A percentile compares a stretch with the other conserved stretches of the same genome.
phyloP scores from a whole-genome alignment of 2,329 filamentous ascomycete species.

The Curvularia spicifera region DNA sequence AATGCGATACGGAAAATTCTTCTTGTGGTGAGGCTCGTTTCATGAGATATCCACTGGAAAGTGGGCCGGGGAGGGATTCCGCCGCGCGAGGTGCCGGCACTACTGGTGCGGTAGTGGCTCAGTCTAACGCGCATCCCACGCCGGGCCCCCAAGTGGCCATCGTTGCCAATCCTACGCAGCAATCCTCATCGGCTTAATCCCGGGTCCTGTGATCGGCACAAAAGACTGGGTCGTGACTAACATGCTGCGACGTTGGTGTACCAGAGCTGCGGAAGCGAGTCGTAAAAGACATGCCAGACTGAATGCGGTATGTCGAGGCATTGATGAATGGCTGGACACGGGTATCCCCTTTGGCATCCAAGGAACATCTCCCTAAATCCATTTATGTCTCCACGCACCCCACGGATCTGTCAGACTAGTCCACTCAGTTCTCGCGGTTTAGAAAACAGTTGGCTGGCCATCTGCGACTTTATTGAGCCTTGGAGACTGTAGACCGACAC shows the following conservation, averaged over 20 bases:
- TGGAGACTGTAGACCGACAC: background rate
- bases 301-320: background rate
- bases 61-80: constrained; percentile 1
- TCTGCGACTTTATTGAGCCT: background rate
- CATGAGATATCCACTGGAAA: background rate
- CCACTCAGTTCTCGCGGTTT: background rate
- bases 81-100: constrained; percentile 3
- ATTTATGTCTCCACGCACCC: constrained; percentile 1
- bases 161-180: background rate
- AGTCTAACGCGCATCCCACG: background rate
- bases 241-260: background rate
- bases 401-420: background rate
- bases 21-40: background rate
- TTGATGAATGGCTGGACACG: background rate
- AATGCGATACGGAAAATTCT: background rate
- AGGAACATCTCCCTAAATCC: background rate
- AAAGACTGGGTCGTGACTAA: background rate
- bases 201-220: background rate
- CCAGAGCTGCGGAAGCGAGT: constrained; percentile 1
- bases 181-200: background rate
- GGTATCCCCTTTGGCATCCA: background rate
- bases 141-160: background rate
- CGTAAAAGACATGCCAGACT: background rate
- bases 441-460: background rate
- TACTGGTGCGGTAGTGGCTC: constrained; percentile 1